Percentiles rank a stretch among this genome's conserved stretches.
phyloP scores from a whole-genome alignment of 2,329 filamentous ascomycete species.

The Pseudogymnoascus sp. region DNA sequence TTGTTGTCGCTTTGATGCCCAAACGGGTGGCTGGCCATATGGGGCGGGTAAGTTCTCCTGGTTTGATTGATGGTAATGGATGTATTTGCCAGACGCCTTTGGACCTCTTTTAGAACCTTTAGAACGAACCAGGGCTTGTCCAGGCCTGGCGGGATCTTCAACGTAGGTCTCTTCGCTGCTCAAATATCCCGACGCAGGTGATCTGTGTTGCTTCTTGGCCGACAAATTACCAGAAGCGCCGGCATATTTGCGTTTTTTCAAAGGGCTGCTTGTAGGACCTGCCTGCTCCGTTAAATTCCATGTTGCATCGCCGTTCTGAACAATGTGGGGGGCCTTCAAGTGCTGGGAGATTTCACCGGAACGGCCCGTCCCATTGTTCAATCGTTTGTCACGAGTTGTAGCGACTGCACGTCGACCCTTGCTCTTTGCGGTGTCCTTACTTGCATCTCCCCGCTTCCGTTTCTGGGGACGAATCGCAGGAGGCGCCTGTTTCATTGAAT shows the following conservation, averaged over 20 bases:
- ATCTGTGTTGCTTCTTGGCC: background rate
- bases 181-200: background rate
- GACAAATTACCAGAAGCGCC: background rate
- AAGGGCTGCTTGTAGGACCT: background rate
- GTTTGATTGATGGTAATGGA: background rate
- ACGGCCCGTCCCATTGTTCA: background rate
- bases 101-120: background rate
- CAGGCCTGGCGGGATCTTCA: background rate
- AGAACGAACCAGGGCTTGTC: background rate
- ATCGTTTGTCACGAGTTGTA: background rate
- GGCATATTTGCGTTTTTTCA: background rate
- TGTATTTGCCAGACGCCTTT: background rate
- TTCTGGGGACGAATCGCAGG: background rate
- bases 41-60: background rate
- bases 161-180: background rate
- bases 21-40: constrained; percentile 37
- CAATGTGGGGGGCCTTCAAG: background rate
- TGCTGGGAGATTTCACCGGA: background rate
- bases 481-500: background rate
- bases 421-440: background rate
- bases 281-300: background rate
- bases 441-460: background rate
- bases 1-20: constrained; percentile 48
- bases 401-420: background rate
- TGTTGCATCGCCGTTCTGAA: background rate